Percentiles rank a stretch among this genome's conserved stretches.
Evolutionary conservation across 306 rosid species (phyloP).

Genomic region (Cicer judaicum): DNA sequence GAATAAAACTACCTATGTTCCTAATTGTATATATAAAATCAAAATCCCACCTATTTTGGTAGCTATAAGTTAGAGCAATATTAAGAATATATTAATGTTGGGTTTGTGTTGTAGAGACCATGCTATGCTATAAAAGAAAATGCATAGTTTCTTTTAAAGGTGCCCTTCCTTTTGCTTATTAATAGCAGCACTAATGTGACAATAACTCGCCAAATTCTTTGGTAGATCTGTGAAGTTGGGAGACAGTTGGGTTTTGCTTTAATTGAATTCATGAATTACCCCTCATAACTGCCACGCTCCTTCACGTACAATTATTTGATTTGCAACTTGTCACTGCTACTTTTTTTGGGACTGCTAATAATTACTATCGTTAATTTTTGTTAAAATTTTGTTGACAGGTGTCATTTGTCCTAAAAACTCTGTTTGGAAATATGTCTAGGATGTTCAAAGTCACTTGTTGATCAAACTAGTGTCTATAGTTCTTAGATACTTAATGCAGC

Average conservation of each 20-base stretch:
- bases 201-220: neutral
- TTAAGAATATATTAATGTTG: no score
- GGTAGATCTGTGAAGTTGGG: neutral
- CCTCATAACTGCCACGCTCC: neutral
- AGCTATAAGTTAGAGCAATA: slow-evolving; percentile 27
- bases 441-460: no score
- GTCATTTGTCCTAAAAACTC: no score
- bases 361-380: no score
- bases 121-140: no score
- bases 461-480: no score
- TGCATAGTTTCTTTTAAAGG: no score
- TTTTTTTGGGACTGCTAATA: no score
- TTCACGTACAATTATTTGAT: neutral
- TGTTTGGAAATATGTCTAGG: no score
- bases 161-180: slow-evolving; percentile 9
- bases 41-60: slow-evolving; percentile 32
- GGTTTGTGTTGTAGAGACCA: neutral
- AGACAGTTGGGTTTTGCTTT: slow-evolving; percentile 37
- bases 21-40: slow-evolving; percentile 8
- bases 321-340: no score
- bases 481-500: no score
- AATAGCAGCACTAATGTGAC: neutral
- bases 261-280: neutral
- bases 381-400: no score
- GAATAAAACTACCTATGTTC: neutral